These are phyloP conservation scores for Castanea crenata DNA, from an alignment of 306 rosid species.

Conservation along the genomic window DNA sequence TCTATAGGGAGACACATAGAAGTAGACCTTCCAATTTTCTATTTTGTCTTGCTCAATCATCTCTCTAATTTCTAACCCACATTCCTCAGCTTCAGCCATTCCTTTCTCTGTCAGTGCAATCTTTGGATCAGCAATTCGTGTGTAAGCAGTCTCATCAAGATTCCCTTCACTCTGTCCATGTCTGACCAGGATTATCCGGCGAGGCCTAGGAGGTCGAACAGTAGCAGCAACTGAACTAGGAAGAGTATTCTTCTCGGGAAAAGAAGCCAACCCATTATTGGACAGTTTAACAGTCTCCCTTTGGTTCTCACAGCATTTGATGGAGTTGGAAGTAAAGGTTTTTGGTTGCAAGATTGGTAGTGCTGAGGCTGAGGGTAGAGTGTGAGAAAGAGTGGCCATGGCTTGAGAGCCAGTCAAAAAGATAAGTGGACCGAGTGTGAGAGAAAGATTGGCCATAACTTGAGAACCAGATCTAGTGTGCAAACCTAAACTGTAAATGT, in stretches of 20 bases:
- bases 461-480: neutral
- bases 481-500: neutral
- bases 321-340: neutral
- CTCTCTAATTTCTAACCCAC: conserved; percentile 47
- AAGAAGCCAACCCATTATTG: conserved; percentile 33
- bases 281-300: neutral
- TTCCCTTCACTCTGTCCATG: conserved; percentile 90
- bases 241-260: conserved; percentile 40
- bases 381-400: conserved; percentile 21
- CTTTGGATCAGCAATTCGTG: conserved; percentile 71
- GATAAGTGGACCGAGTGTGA: neutral
- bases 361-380: neutral
- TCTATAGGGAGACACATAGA: conserved; percentile 79
- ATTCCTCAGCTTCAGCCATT: conserved; percentile 51
- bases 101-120: conserved; percentile 64
- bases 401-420: neutral
- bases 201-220: conserved; percentile 65
- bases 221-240: neutral
- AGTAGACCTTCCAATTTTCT: conserved; percentile 62
- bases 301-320: conserved; percentile 38
- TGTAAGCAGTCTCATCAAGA: conserved; percentile 64
- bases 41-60: conserved; percentile 47
- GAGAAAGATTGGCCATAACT: conserved; percentile 8
- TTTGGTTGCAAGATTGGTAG: conserved; percentile 19
- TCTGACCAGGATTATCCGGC: conserved; percentile 78